Conservation (phyloP, 768 basidiomycete genomes). For the Porpolomopsis calyptriformis region DNA sequence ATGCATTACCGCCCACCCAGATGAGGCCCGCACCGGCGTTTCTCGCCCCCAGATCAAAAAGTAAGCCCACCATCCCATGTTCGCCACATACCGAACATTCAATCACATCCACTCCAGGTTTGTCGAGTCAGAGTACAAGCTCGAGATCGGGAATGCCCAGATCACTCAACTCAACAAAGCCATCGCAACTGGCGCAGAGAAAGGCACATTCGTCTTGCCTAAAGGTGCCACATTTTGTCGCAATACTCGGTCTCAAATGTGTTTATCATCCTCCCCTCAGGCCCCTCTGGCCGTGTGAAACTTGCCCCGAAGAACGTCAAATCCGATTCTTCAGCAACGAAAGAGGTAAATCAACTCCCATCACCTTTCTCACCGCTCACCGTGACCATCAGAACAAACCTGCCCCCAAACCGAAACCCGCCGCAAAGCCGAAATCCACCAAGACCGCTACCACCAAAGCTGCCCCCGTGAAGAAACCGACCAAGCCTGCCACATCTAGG, state of each 20-base stretch:
- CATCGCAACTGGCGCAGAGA: conserved; percentile 72
- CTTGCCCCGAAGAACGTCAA: conserved; percentile 42
- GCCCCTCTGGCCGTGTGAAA: conserved; percentile 65
- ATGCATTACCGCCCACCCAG: conserved; percentile 62
- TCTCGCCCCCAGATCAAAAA: conserved; percentile 92
- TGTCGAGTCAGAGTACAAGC: conserved; percentile 73
- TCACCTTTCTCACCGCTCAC: not conserved
- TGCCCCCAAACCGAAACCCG: conserved; percentile 33
- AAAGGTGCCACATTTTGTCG: conserved; percentile 46
- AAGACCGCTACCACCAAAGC: conserved; percentile 7
- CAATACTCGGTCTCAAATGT: too few relatives aligned
- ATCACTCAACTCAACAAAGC: conserved; percentile 70
- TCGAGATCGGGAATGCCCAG: conserved; percentile 73
- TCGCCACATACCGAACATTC: conserved; percentile 1
- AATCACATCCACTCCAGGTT: conserved; percentile 37
- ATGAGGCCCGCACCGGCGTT: conserved; percentile 74
- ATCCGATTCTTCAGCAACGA: conserved; percentile 21
- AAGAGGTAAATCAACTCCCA: conserved; percentile 29
- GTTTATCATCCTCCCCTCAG: conserved; percentile 21
- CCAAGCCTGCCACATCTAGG: conserved; percentile 17
- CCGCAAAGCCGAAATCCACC: conserved; percentile 25
- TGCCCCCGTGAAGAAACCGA: conserved; percentile 13
- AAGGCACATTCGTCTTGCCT: conserved; percentile 74
- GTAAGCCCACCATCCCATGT: conserved; percentile 27
- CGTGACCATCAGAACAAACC: conserved; percentile 17